These are phyloP conservation scores for Ogataea neopini DNA, from an alignment of 805 yeast genomes.

Conservation along the genomic window DNA sequence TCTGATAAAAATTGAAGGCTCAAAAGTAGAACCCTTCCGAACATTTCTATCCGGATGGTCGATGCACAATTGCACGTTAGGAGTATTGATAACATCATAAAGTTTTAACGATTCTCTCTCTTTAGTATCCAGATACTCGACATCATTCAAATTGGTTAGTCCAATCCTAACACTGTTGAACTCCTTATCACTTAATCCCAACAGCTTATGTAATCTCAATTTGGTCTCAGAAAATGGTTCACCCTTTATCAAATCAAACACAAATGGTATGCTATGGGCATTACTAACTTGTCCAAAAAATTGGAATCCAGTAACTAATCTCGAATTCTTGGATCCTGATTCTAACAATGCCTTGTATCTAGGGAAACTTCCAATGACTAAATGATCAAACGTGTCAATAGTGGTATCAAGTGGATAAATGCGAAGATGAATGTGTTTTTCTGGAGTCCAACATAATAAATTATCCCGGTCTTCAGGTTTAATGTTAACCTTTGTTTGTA, in stretches of 20 bases:
- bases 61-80: constrained; percentile 55
- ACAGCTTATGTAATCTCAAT: constrained; percentile 61
- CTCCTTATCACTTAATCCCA: constrained; percentile 79
- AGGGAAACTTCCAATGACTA: constrained; percentile 52
- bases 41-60: constrained; percentile 85
- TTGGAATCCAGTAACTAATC: constrained; percentile 69
- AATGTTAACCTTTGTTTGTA: constrained; percentile 56
- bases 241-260: constrained; percentile 66
- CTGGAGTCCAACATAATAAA: constrained; percentile 60
- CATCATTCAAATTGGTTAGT: constrained; percentile 42
- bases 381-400: constrained; percentile 41
- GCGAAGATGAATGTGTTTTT: constrained; percentile 29
- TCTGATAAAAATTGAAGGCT: constrained; percentile 62
- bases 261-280: constrained; percentile 83
- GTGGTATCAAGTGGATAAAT: constrained; percentile 36
- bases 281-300: constrained; percentile 67
- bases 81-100: constrained; percentile 47
- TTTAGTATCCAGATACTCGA: constrained; percentile 44
- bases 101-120: constrained; percentile 57
- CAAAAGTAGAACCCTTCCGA: constrained; percentile 50
- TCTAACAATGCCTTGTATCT: constrained; percentile 27
- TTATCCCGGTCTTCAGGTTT: constrained; percentile 46
- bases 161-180: constrained; percentile 76
- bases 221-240: constrained; percentile 67
- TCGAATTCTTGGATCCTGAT: constrained; percentile 29